Base-by-base conservation (phyloP, 805 yeast genomes). In the Candida easanensis region DNA sequence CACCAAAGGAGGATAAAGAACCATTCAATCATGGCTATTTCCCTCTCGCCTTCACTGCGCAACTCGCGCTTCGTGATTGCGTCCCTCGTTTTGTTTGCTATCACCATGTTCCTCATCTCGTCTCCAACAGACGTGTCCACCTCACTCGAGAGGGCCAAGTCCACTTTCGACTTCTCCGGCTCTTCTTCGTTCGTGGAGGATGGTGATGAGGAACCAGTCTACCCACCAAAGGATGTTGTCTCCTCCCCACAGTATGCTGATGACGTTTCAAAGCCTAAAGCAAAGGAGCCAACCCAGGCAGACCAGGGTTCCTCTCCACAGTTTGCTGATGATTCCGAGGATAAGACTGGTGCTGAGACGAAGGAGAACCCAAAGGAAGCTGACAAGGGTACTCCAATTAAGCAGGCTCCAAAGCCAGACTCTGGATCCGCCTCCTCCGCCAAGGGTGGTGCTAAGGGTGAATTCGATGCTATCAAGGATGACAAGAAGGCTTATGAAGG, bases 1-100 rank as follows among this genome's bases (percentile, higher is more conserved):
- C 38, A 15, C 18, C 35, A 22, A 30, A 35, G 7, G n/a, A 18
- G 15, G 28, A 39, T 23, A 11, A 27, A 9, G 15, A 11, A 8
- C 31, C 31, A 17, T 32, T 36, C 18, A 14, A 22, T 15, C 30
- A 40, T 28, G 42, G n/a, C 40, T 11, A 38, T 40, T 38, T 35
- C 45, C 4, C 32, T 44, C 2, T 37, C 48, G 27, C 47, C 46
- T 15, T 18, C 49, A 9, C 63, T 69, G 45, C 68, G 79, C 56
- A 77, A 76, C 60, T 64, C 74, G 52, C 78, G 85, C 46, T 70
- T 76, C 47, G 50, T 76, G 14, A 58, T 78, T 11, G 76, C 76
- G 11, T 74, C 80, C 2, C 52, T 79, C 33, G 75, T 76, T 19
- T 61, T 79, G 23, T 61, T 81, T 38, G 68, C 72, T 53, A 60